Percentiles rank a stretch among this genome's conserved stretches.
phyloP scores from a whole-genome alignment of 768 basidiomycete species.

The Leccinum ochraceum region DNA sequence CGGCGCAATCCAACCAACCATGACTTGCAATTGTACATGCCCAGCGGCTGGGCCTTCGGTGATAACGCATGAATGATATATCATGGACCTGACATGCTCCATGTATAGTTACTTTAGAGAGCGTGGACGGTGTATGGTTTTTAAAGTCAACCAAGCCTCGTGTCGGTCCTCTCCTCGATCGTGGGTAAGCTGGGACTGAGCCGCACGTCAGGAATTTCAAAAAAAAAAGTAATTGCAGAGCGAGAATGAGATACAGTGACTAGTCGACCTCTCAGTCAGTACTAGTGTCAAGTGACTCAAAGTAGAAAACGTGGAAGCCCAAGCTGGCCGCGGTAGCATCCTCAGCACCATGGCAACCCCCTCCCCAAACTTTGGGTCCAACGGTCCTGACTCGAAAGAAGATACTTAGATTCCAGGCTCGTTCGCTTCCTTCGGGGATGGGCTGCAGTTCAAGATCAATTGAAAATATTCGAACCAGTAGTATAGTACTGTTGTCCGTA shows the following conservation, averaged over 20 bases:
- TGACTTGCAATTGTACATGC: neutral
- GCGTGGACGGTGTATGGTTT: neutral
- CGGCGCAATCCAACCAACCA: conserved; percentile 7
- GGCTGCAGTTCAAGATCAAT: neutral
- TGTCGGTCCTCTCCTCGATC: conserved; percentile 9
- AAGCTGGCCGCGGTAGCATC: neutral
- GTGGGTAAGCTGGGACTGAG: conserved; percentile 9
- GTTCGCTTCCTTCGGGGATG: neutral
- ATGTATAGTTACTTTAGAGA: no score
- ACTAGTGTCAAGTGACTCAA: conserved; percentile 11
- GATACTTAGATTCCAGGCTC: neutral
- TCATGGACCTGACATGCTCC: neutral
- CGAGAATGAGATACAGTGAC: conserved; percentile 11
- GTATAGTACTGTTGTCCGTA: no score
- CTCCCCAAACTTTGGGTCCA: neutral
- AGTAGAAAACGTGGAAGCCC: neutral
- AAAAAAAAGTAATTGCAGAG: neutral
- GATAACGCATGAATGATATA: conserved; percentile 15
- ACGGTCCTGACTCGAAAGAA: neutral
- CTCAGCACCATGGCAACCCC: conserved; percentile 9
- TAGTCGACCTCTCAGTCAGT: conserved; percentile 7
- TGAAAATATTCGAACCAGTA: neutral
- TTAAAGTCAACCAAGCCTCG: conserved; percentile 15
- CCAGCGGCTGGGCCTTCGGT: conserved; percentile 9
- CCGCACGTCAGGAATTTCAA: no score